Base-by-base conservation (phyloP, 2,329 filamentous ascomycete genomes). In the Fusarium secorum region DNA sequence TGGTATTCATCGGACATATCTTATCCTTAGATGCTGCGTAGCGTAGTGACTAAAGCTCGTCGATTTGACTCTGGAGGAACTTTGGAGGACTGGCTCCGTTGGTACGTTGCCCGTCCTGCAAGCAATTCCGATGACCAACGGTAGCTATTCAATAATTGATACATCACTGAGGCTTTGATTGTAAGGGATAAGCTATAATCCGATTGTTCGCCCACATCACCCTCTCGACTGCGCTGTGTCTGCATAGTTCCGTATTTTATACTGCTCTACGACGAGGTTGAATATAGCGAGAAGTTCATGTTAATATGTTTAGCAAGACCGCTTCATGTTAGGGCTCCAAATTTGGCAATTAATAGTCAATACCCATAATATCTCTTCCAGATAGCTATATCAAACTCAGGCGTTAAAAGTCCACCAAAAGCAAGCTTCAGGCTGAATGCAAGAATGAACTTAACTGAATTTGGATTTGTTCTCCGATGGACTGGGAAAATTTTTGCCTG, bases 131-230 rank as follows among this genome's bases (percentile, higher is more conserved):
- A 28, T 15, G 13, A 4, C 6, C 24, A 28, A 45, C 4, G 0
- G 8, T 15, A 28, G 18, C 42, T 28, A 14, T 15, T 14, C 3
- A 45, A 28, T 8, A 28, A 20, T 5, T 17, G 4, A 0, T 18
- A 11, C 3, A 4, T 18, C 7, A 24, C 7, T 24, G 36, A n/a
- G 36, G 4, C 18, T 38, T 38, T 11, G 7, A 11, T 20, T 41
- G 5, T 15, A 10, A 17, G 11, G 14, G 4, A 20, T 10, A 11
- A 10, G 5, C 11, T 10, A 10, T 15, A 0, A 1, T 3, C 24
- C 9, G 11, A 1, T 8, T 44, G 7, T 44, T 18, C 4, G 13
- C 15, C 17, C 11, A 6, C 17, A 26, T 44, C 3, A 13, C 11
- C 7, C 22, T 42, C 15, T 4, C 11, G 22, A 18, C 11, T 7